Percentiles rank a stretch among this genome's conserved stretches.
phyloP scores from a whole-genome alignment of 1,284 basidiomycete species.

The Cerioporus squamosus region DNA sequence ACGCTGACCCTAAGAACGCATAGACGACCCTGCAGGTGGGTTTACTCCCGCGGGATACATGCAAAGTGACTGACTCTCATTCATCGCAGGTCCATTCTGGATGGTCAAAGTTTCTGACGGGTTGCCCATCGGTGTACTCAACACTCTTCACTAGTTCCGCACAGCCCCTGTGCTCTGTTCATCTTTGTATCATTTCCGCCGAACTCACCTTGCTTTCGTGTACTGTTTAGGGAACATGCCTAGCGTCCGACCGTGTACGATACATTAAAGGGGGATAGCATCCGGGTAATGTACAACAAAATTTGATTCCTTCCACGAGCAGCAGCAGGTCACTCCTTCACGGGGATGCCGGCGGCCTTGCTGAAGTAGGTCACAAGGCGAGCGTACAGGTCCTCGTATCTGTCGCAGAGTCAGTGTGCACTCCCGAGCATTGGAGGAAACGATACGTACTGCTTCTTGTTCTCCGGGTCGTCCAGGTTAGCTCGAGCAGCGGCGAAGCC shows the following conservation, averaged over 20 bases:
- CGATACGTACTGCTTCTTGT: constrained; percentile 58
- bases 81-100: constrained; percentile 59
- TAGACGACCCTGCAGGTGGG: constrained; percentile 66
- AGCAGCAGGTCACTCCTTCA: not conserved
- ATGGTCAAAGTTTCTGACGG: constrained; percentile 53
- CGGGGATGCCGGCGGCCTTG: constrained; percentile 26
- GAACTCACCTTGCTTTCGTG: too few relatives aligned
- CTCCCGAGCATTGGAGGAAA: too few relatives aligned
- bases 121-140: constrained; percentile 22
- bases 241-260: too few relatives aligned
- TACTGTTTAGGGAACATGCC: too few relatives aligned
- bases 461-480: constrained; percentile 63
- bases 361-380: constrained; percentile 57
- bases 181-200: too few relatives aligned
- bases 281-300: not conserved
- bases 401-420: constrained; percentile 22
- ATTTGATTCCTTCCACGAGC: not conserved
- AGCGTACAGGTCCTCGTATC: constrained; percentile 66
- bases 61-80: not conserved
- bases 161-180: not conserved
- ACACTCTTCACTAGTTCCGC: constrained; percentile 8
- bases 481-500: constrained; percentile 77
- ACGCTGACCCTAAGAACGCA: not conserved
- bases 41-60: not conserved
- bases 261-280: constrained; percentile 3